Evolutionary conservation across 768 basidiomycete genomes (phyloP), one percentile per base, ranked within the genome.

Genomic region (Tylopilus subfusipes): DNA sequence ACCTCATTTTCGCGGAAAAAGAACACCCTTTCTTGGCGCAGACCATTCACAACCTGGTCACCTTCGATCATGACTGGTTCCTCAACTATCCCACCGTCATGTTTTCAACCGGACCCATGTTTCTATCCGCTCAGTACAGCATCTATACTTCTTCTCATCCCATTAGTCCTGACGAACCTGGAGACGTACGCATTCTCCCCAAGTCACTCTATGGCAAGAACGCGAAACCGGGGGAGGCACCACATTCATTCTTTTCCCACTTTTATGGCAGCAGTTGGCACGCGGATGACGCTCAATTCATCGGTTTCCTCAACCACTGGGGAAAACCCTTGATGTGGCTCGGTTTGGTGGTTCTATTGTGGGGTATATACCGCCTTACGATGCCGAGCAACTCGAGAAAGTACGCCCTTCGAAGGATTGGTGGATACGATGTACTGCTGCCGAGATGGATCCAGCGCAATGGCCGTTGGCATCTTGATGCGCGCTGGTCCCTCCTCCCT

Each of bases 71-170:
- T 69, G 82, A 84, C 49, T 99, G 92, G 86, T 71, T 97, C 50
- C 83, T 95, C 67, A 97, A 98, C 73, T 99, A 99, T 63, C 97
- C 97, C 30, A 99, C 97, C 25, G 97, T 99, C 76, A 99, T 99
- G 97, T 99, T 99, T 74, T 93, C 93, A 50, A 99, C 97, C 0
- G 96, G 96, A 1, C 97, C 97, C 64, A 99, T 99, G 97, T 99
- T 98, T 73, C 75, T 99, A 13, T 98, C 95, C 1, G 85, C 88
- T 3, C 93, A 97, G 68, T 96, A 96, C 70, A 90, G 92, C 39
- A 78, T 95, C 48, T 98, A 90, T 72, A 81, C 82, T 6, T 77
- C 88, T 5, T 79, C 85, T 12, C 82, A 90, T 52, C 80, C 83
- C 29, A 75, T 75, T 14, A 81, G 82, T 18, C 68, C 73, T 2